These are phyloP conservation scores for Blastobotrys mokoenaii DNA, from an alignment of 805 yeast species.

Conservation along the genomic window DNA sequence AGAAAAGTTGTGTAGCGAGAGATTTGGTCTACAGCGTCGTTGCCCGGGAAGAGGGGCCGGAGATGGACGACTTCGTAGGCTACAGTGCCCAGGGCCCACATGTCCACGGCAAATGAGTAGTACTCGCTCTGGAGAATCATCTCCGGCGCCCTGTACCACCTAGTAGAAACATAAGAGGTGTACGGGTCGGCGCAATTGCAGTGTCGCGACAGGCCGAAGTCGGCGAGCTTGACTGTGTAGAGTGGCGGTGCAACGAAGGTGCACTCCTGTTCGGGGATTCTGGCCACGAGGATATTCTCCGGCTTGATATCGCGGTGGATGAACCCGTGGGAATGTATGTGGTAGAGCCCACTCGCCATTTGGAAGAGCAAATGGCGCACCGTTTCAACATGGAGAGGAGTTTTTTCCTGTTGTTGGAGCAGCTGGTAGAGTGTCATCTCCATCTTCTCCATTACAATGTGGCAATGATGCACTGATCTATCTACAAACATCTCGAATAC, in stretches of 20 bases:
- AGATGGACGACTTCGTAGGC: conserved; percentile 79
- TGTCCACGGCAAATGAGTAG: conserved; percentile 75
- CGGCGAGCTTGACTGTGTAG: conserved; percentile 78
- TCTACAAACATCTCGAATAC: conserved; percentile 77
- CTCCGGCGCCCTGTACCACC: conserved; percentile 97
- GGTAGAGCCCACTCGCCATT: conserved; percentile 66
- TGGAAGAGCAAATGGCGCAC: conserved; percentile 48
- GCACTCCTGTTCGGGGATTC: conserved; percentile 26
- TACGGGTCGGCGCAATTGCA: conserved; percentile 50
- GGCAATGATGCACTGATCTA: conserved; percentile 45
- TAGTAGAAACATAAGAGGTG: conserved; percentile 85
- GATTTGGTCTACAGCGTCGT: conserved; percentile 69
- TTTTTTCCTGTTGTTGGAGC: conserved; percentile 51
- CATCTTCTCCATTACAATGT: conserved; percentile 85
- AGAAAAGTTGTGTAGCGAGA: conserved; percentile 56
- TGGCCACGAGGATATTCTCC: conserved; percentile 73
- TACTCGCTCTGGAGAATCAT: conserved; percentile 66
- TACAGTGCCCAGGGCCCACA: conserved; percentile 90
- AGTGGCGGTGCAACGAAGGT: neutral
- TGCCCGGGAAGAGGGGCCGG: conserved; percentile 78
- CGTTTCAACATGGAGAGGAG: conserved; percentile 48
- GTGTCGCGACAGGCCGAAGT: conserved; percentile 86
- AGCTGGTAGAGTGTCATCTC: conserved; percentile 73
- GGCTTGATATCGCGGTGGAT: conserved; percentile 93
- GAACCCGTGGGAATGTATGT: conserved; percentile 62